These are phyloP conservation scores for Phytophthora hybrid DNA, from an alignment of 352 stramenopile species.

Conservation along the genomic window DNA sequence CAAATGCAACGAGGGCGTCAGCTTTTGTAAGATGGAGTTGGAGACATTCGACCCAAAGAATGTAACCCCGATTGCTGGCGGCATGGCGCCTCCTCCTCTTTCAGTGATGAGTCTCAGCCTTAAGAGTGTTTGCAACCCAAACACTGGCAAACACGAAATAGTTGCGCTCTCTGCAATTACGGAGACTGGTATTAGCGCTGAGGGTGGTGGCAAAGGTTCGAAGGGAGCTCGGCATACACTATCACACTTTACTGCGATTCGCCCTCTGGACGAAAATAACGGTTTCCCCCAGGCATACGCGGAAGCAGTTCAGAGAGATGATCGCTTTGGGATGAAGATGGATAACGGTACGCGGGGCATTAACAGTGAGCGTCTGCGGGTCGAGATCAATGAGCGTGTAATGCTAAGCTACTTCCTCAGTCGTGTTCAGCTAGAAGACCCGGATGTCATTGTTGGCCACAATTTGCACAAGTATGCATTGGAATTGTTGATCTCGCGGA, in stretches of 20 bases:
- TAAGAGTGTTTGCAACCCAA: slow-evolving; percentile 98
- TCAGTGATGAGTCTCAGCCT: slow-evolving; percentile 97
- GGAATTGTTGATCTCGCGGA: slow-evolving; percentile 97
- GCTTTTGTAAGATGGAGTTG: slow-evolving; percentile 96
- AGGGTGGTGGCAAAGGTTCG: slow-evolving; percentile 53
- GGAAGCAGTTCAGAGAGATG: slow-evolving; percentile 57
- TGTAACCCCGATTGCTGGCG: slow-evolving; percentile 82
- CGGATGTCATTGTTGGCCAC: slow-evolving; percentile 98
- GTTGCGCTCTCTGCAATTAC: slow-evolving; percentile 86
- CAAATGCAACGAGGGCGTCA: slow-evolving; percentile 69
- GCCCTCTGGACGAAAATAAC: slow-evolving; percentile 69
- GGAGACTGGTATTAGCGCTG: slow-evolving; percentile 76
- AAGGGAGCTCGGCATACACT: slow-evolving; percentile 52
- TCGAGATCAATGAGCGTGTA: slow-evolving; percentile 87
- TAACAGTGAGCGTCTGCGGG: slow-evolving; percentile 61
- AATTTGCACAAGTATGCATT: slow-evolving; percentile 99
- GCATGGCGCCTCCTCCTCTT: slow-evolving; percentile 89
- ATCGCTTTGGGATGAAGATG: slow-evolving; percentile 64
- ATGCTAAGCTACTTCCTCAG: slow-evolving; percentile 90
- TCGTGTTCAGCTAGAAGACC: slow-evolving; percentile 96
- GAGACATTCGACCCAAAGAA: slow-evolving; percentile 93
- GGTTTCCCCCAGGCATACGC: slow-evolving; percentile 72
- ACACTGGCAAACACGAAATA: slow-evolving; percentile 97
- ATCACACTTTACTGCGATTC: slow-evolving; percentile 86
- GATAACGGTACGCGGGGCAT: slow-evolving; percentile 47